A percentile compares a stretch with the other conserved stretches of the same genome.
Conservation (phyloP, 768 basidiomycete genomes). For the Suillus weaverae region DNA sequence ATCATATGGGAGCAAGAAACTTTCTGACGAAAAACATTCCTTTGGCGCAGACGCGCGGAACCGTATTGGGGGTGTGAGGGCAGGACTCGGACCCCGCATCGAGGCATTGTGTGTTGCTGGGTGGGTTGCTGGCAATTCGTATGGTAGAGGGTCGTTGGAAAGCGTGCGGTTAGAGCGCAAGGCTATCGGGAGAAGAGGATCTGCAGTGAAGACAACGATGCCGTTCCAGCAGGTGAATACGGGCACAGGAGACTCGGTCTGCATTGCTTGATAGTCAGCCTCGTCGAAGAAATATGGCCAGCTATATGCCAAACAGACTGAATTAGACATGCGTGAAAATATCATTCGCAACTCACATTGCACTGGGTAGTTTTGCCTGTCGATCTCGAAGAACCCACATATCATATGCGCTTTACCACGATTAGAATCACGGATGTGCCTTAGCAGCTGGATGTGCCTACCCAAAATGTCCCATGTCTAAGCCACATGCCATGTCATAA, state of each 20-base stretch:
- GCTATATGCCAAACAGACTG: slow-evolving; percentile 7
- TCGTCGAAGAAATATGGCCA: slow-evolving; percentile 47
- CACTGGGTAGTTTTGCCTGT: slow-evolving; percentile 26
- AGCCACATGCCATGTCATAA: slow-evolving; percentile 45
- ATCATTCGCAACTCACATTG: slow-evolving; percentile 3
- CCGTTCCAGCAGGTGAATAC: slow-evolving; percentile 51
- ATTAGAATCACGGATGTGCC: neutral
- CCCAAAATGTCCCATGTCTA: slow-evolving; percentile 40
- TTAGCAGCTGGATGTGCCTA: slow-evolving; percentile 11
- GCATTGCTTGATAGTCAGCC: slow-evolving; percentile 35
- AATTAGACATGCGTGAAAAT: neutral
- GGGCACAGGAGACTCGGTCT: slow-evolving; percentile 40
- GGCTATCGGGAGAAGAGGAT: slow-evolving; percentile 41
- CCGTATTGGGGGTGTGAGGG: slow-evolving; percentile 31
- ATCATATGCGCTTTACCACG: slow-evolving; percentile 33
- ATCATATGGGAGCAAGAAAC: slow-evolving; percentile 44
- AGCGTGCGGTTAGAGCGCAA: slow-evolving; percentile 39
- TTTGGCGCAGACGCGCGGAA: slow-evolving; percentile 31
- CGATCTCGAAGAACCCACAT: slow-evolving; percentile 40
- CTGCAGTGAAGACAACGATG: slow-evolving; percentile 40
- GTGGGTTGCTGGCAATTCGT: slow-evolving; percentile 29
- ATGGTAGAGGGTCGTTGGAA: slow-evolving; percentile 30
- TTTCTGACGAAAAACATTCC: slow-evolving; percentile 41
- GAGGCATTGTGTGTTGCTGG: slow-evolving; percentile 22
- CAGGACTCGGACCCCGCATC: slow-evolving; percentile 25